Evolutionary conservation across 345 rosid genomes (phyloP).

Genomic region (Citrus maxima): DNA sequence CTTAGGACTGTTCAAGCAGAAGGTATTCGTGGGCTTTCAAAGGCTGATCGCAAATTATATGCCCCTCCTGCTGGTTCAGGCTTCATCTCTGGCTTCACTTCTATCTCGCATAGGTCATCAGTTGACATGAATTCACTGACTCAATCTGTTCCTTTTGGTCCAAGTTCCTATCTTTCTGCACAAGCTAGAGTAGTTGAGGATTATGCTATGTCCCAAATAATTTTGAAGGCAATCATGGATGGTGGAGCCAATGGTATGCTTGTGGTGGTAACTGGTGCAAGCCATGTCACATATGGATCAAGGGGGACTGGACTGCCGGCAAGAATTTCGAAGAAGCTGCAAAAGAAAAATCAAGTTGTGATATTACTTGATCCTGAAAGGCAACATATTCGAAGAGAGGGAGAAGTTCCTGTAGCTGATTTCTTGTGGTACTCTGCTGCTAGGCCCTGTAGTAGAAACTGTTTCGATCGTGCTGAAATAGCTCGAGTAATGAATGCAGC

Average conservation of each 20-base stretch:
- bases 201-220: constrained; percentile 74
- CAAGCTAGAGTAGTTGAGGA: constrained; percentile 91
- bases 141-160: constrained; percentile 70
- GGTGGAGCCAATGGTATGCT: constrained; percentile 65
- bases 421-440: constrained; percentile 95
- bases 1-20: constrained; percentile 86
- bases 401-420: constrained; percentile 85
- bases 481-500: constrained; percentile 97
- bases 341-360: constrained; percentile 80
- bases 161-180: constrained; percentile 78
- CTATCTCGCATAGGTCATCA: constrained; percentile 59
- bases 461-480: constrained; percentile 93
- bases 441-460: constrained; percentile 89
- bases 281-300: constrained; percentile 74
- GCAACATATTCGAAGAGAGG: constrained; percentile 76
- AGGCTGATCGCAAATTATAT: constrained; percentile 63
- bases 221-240: constrained; percentile 53
- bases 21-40: constrained; percentile 83
- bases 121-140: constrained; percentile 46
- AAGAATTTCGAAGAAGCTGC: constrained; percentile 76
- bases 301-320: constrained; percentile 90
- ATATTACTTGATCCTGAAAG: constrained; percentile 89
- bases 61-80: constrained; percentile 93
- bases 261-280: constrained; percentile 78
- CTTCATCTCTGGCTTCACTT: constrained; percentile 66